Evolutionary conservation across 768 basidiomycete genomes (phyloP).

Genomic region (Roridomyces roridus): DNA sequence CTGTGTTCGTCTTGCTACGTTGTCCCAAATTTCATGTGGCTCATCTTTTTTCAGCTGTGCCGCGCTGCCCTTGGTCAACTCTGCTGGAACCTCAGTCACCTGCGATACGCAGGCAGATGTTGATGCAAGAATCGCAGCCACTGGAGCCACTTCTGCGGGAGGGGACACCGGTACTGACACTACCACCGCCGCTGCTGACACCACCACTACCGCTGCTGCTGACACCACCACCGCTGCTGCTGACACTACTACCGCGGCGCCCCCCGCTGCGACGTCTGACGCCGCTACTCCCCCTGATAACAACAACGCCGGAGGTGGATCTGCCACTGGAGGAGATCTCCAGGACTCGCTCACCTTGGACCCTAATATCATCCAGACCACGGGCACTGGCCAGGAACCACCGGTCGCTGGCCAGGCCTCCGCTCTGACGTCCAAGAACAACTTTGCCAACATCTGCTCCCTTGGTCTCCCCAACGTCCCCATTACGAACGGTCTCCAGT

Average conservation of each 20-base stretch:
- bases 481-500: constrained; percentile 57
- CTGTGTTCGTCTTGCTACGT: constrained; percentile 37
- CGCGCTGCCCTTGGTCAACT: constrained; percentile 58
- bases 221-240: constrained; percentile 14
- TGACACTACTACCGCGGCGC: constrained; percentile 7
- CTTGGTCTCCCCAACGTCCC: constrained; percentile 46
- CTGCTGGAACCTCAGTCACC: constrained; percentile 54
- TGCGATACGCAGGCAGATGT: constrained; percentile 58
- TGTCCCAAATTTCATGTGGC: background rate
- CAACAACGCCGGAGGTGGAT: constrained; percentile 12
- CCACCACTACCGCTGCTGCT: background rate
- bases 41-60: constrained; percentile 42
- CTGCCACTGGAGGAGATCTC: constrained; percentile 31
- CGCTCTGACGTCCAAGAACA: constrained; percentile 61
- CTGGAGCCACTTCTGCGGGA: constrained; percentile 27
- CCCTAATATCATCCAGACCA: constrained; percentile 47
- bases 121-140: constrained; percentile 52
- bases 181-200: background rate
- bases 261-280: background rate
- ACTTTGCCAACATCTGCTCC: constrained; percentile 68
- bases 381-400: constrained; percentile 54
- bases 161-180: constrained; percentile 3
- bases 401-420: constrained; percentile 54
- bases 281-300: background rate
- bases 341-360: constrained; percentile 53